Evolutionary conservation across 371 early-diverging fungal genomes (phyloP).

Genomic region (Saksenaea oblongispora): DNA sequence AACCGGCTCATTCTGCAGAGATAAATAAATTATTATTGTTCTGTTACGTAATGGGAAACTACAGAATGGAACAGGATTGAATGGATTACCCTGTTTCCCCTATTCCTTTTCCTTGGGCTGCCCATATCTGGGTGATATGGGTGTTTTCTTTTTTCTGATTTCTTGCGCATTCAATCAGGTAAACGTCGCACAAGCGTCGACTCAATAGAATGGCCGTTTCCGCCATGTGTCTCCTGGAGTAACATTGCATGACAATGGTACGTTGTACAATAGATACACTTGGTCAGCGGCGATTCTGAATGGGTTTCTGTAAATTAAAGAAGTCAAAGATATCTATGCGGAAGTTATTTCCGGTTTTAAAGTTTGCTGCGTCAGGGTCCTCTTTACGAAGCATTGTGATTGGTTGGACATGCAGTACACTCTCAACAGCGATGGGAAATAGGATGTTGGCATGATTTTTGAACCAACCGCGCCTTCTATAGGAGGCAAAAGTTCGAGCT

Average conservation of each 20-base stretch:
- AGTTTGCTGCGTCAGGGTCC: constrained; percentile 2
- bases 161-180: no score
- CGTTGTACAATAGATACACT: neutral
- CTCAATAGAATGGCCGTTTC: neutral
- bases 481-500: neutral
- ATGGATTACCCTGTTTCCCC: no score
- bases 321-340: neutral
- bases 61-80: no score
- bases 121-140: no score
- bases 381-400: neutral
- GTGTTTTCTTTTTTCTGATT: no score
- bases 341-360: neutral
- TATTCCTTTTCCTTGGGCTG: no score
- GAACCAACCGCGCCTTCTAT: neutral
- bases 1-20: no score
- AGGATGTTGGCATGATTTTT: neutral
- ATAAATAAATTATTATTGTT: no score
- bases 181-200: neutral
- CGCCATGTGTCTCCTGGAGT: neutral
- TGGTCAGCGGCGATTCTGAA: neutral
- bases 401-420: neutral
- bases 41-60: no score
- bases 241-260: neutral
- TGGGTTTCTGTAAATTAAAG: neutral
- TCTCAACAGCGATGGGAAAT: neutral